Conservation (phyloP, 768 basidiomycete genomes). For the Pleurotus citrinopileatus region DNA sequence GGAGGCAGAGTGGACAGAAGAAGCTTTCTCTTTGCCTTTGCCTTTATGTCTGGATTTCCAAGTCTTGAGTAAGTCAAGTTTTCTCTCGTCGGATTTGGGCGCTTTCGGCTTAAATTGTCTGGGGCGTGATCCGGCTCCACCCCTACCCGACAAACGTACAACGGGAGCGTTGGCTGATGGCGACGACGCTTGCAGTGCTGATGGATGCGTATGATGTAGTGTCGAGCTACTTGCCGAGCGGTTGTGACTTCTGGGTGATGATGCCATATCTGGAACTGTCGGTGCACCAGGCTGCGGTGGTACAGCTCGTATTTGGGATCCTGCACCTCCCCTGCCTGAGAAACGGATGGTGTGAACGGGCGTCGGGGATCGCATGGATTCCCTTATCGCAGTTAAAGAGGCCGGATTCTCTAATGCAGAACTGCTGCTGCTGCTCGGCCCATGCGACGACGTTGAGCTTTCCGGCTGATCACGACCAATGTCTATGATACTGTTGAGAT, state of each 20-base stretch:
- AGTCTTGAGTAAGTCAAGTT: not conserved
- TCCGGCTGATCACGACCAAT: not conserved
- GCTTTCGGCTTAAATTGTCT: not conserved
- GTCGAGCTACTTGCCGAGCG: not conserved
- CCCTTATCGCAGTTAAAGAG: not conserved
- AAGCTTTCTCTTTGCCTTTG: not conserved
- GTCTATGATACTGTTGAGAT: not conserved
- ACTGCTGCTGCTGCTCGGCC: not conserved
- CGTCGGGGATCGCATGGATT: not conserved
- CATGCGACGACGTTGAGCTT: not conserved
- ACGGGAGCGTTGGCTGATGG: not conserved
- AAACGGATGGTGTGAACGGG: not conserved
- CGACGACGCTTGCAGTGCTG: not conserved
- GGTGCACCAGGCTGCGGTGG: not conserved
- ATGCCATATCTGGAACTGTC: not conserved
- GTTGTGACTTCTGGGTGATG: not conserved
- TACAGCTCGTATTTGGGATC: not conserved
- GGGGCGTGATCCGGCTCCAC: constrained; percentile 4
- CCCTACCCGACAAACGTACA: not conserved
- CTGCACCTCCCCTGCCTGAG: constrained; percentile 5
- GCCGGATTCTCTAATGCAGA: not conserved
- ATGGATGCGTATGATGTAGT: not conserved
- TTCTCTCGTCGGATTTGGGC: not conserved
- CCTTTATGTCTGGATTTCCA: not conserved
- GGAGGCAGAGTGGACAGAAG: not conserved